phyloP scores from a whole-genome alignment of 2,329 filamentous ascomycete species.

The Neonectria sp. region DNA sequence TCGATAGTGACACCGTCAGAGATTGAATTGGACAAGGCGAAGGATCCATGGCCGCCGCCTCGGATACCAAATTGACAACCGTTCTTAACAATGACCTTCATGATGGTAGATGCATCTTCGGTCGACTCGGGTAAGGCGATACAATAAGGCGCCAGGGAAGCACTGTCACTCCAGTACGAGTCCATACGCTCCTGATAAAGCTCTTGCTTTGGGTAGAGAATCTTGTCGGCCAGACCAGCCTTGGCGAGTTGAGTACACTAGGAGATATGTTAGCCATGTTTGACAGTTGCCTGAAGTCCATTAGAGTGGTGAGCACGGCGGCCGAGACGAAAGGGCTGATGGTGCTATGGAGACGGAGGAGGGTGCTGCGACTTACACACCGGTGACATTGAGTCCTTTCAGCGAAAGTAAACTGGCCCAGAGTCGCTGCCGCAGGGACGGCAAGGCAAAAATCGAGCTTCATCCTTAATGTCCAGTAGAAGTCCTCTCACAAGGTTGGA shows the following conservation, averaged over 20 bases:
- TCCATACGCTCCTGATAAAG: slow-evolving; percentile 50
- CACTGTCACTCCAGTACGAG: slow-evolving; percentile 56
- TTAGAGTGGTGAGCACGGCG: not conserved
- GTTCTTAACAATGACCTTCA: slow-evolving; percentile 51
- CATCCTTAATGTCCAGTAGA: slow-evolving; percentile 1
- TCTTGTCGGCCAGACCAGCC: slow-evolving; percentile 46
- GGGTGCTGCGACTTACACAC: slow-evolving; percentile 14
- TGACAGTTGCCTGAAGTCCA: not conserved
- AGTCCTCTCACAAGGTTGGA: too few species aligned
- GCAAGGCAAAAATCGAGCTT: slow-evolving; percentile 3
- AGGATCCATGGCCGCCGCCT: slow-evolving; percentile 55
- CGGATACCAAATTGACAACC: slow-evolving; percentile 57
- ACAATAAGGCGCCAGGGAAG: slow-evolving; percentile 54
- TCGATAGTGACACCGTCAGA: slow-evolving; percentile 56
- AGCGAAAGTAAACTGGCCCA: slow-evolving; percentile 4
- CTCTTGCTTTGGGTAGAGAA: slow-evolving; percentile 47
- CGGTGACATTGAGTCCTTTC: not conserved
- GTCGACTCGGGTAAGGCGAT: slow-evolving; percentile 53
- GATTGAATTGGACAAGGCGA: slow-evolving; percentile 53
- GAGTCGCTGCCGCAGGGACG: not conserved
- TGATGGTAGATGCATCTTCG: slow-evolving; percentile 54
- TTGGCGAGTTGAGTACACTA: slow-evolving; percentile 49
- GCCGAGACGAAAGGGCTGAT: not conserved
- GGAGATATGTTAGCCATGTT: slow-evolving; percentile 29
- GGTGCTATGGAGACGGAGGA: not conserved